Base-by-base conservation (phyloP, 208 protist genomes). In the Acanthamoeba culbertsoni region DNA sequence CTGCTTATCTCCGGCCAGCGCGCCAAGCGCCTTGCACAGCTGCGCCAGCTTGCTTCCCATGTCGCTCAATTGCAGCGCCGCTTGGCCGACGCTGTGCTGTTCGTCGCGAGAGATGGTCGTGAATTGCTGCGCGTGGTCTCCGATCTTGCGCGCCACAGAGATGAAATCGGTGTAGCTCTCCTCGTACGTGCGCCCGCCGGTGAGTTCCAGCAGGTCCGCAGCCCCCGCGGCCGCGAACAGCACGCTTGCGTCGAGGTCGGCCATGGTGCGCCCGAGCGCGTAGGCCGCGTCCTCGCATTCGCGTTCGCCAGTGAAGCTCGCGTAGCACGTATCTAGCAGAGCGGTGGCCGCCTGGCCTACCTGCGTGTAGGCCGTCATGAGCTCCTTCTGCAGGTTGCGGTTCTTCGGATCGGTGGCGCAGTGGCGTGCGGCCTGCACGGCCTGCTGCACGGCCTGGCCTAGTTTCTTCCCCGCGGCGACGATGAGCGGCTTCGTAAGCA, bases 211-310 rank as follows among this genome's bases (percentile, higher is more conserved):
- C 33, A 48, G 14, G 59, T 92, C 86, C 0, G 14, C 65, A 16
- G 40, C 45, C 40, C 86, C 86, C 23, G 86, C 86, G n/a, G 86
- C 86, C 40, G 62, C 65, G 33, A 92, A 92, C 16, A 92, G 48
- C 8, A 59, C 55, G 43, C 59, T 63, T 42, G 86, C 86, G 28
- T 92, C 86, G 28, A 92, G 86, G 45, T 92, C 86, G 57, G 62
- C 86, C 43, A 92, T 55, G 45, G 35, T 42, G 31, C 86, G 57
- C 35, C 86, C 62, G 28, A 92, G 28, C 8, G 43, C 8, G 62
- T 92, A 77, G 65, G 63, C 63, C 18, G 40, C 59, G 23, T 92
- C 86, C 65, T 92, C 86, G 43, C 86, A 92, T 37, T 92, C 86
- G 37, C 86, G 55, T 46, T 92, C 86, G 48, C 86, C 86, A 6